These are phyloP conservation scores for Plasmodium billcollinsi DNA, from an alignment of 169 alveolate genomes.

Conservation along the genomic window DNA sequence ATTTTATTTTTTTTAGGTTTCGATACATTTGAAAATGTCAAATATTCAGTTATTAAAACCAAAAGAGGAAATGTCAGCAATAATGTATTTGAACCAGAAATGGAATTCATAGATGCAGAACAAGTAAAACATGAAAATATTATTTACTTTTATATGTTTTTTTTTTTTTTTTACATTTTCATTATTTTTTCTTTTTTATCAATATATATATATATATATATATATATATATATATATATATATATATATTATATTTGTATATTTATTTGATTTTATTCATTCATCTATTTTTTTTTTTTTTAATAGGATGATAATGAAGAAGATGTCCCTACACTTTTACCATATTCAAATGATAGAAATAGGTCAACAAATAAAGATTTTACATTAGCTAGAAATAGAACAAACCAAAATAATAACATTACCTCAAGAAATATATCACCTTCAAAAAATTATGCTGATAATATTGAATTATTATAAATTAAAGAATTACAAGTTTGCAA, in stretches of 20 bases:
- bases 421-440: slow-evolving; percentile 47
- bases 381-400: slow-evolving; percentile 54
- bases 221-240: background rate
- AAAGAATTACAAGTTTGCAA: background rate
- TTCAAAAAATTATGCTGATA: slow-evolving; percentile 50
- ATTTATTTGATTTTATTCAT: background rate
- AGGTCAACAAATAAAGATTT: slow-evolving; percentile 61
- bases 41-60: slow-evolving; percentile 81
- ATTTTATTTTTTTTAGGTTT: slow-evolving; percentile 51
- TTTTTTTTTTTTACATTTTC: background rate
- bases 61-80: slow-evolving; percentile 64
- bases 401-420: slow-evolving; percentile 49
- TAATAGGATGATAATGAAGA: slow-evolving; percentile 82
- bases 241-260: background rate
- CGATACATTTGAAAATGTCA: slow-evolving; percentile 81
- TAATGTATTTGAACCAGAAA: slow-evolving; percentile 85
- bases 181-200: slow-evolving; percentile 12
- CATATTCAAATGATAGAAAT: slow-evolving; percentile 65
- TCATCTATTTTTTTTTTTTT: background rate
- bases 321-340: slow-evolving; percentile 85
- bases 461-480: slow-evolving; percentile 57
- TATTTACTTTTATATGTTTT: background rate
- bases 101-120: slow-evolving; percentile 88
- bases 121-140: slow-evolving; percentile 65
- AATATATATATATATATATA: background rate